These are phyloP conservation scores for Delphinella strobiligena DNA, from an alignment of 2,329 filamentous ascomycete species.

Conservation along the genomic window DNA sequence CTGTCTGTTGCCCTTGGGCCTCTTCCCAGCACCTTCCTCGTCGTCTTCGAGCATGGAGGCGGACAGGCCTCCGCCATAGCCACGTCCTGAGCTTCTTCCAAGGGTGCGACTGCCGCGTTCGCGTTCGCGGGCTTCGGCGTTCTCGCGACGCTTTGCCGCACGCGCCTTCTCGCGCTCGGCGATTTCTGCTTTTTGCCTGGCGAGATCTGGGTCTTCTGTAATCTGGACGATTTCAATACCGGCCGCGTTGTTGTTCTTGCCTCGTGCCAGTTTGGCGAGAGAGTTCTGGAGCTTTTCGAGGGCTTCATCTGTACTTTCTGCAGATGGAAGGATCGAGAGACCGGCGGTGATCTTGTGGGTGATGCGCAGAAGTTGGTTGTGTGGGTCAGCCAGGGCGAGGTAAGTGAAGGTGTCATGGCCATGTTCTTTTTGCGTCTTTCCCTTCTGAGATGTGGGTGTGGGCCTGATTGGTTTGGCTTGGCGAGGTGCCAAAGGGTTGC, in stretches of 20 bases:
- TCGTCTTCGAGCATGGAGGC: constrained; percentile 60
- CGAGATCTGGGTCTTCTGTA: constrained; percentile 62
- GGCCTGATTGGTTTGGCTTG: constrained; percentile 37
- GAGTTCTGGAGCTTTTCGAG: constrained; percentile 55
- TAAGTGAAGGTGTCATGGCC: constrained; percentile 65
- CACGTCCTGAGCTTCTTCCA: constrained; percentile 33
- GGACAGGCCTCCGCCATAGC: constrained; percentile 45
- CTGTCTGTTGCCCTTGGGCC: constrained; percentile 16
- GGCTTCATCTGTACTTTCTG: constrained; percentile 58
- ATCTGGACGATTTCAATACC: constrained; percentile 55
- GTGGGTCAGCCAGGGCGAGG: constrained; percentile 57
- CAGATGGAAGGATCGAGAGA: constrained; percentile 55
- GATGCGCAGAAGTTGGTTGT: constrained; percentile 55
- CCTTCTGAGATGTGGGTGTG: constrained; percentile 29
- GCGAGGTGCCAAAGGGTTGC: constrained; percentile 55
- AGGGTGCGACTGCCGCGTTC: constrained; percentile 40
- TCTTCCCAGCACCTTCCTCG: constrained; percentile 24
- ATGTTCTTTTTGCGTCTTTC: constrained; percentile 43
- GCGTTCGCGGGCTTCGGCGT: constrained; percentile 52
- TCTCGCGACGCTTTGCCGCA: constrained; percentile 54
- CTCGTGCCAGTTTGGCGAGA: constrained; percentile 52
- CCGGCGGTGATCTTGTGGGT: constrained; percentile 67
- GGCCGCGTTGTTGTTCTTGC: constrained; percentile 39
- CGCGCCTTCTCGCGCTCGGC: constrained; percentile 63
- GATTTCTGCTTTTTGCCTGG: constrained; percentile 60